phyloP scores from a whole-genome alignment of 1,284 basidiomycete species.

The Ganoderma lingzhi region DNA sequence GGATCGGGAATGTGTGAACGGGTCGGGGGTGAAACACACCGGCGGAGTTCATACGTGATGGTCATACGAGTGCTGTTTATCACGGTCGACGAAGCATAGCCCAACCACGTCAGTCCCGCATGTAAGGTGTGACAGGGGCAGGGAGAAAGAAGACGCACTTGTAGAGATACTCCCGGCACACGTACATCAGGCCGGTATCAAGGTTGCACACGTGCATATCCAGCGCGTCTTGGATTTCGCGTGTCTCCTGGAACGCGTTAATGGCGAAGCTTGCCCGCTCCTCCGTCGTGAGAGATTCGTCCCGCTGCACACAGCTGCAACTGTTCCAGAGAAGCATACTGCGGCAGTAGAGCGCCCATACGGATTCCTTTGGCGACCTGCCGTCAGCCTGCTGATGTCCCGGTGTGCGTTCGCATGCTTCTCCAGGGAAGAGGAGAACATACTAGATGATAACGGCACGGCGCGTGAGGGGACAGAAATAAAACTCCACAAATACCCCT shows the following conservation, averaged over 20 bases:
- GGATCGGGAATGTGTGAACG: constrained; percentile 30
- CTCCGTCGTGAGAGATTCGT: constrained; percentile 51
- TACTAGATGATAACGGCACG: constrained; percentile 45
- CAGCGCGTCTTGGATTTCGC: constrained; percentile 69
- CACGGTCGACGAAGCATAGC: constrained; percentile 16
- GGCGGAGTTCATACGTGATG: constrained; percentile 69
- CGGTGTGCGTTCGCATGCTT: constrained; percentile 59
- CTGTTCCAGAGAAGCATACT: constrained; percentile 82
- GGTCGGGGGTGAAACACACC: constrained; percentile 51
- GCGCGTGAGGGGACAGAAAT: constrained; percentile 9
- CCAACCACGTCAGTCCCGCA: constrained; percentile 23
- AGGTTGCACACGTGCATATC: constrained; percentile 73
- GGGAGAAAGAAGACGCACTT: constrained; percentile 59
- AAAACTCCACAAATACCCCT: constrained; percentile 12
- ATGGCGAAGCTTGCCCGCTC: constrained; percentile 66
- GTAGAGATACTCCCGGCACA: constrained; percentile 74
- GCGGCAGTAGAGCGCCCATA: constrained; percentile 82
- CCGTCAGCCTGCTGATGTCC: constrained; percentile 45
- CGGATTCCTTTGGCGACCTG: constrained; percentile 69
- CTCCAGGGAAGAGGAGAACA: constrained; percentile 65
- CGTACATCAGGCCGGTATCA: constrained; percentile 71
- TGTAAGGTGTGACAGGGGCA: constrained; percentile 20
- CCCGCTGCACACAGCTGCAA: constrained; percentile 57
- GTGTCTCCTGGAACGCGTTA: constrained; percentile 68
- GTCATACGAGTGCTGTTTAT: constrained; percentile 67